Conservation (phyloP, 2,329 filamentous ascomycete species). For the Rhynchosporium secalis region DNA sequence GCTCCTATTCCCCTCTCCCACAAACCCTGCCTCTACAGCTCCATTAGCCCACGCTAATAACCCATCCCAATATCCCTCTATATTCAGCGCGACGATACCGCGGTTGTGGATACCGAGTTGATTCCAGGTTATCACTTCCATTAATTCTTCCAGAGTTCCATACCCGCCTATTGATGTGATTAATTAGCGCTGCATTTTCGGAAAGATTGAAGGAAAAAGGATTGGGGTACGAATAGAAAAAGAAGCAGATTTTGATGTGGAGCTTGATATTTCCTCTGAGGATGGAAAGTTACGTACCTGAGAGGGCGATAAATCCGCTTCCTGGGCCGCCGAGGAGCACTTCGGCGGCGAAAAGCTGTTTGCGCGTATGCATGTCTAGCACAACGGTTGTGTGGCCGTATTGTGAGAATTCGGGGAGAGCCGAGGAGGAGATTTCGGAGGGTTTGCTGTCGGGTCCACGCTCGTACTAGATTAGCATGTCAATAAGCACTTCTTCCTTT, state of each 20-base stretch:
- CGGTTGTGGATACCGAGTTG: neutral
- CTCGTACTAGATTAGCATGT: no score
- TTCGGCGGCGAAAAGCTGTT: neutral
- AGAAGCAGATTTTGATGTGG: no score
- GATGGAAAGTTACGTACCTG: no score
- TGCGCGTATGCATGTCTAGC: neutral
- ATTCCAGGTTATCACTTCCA: neutral
- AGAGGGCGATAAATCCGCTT: neutral
- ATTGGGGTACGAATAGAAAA: no score
- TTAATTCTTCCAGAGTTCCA: neutral
- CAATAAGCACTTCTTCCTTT: no score
- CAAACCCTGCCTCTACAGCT: slow-evolving; percentile 75
- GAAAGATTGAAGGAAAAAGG: no score
- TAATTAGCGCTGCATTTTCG: no score
- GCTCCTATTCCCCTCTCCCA: slow-evolving; percentile 65
- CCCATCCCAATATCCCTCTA: slow-evolving; percentile 44
- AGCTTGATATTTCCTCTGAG: no score
- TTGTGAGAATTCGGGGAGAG: neutral
- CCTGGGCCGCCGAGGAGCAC: neutral
- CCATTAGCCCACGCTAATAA: slow-evolving; percentile 78
- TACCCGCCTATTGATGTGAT: neutral
- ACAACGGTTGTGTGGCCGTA: neutral
- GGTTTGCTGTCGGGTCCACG: no score
- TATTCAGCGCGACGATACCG: neutral
- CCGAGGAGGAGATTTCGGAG: no score